Base-by-base conservation (phyloP, 495 filamentous ascomycete genomes). In the Articulospora tetracladia region DNA sequence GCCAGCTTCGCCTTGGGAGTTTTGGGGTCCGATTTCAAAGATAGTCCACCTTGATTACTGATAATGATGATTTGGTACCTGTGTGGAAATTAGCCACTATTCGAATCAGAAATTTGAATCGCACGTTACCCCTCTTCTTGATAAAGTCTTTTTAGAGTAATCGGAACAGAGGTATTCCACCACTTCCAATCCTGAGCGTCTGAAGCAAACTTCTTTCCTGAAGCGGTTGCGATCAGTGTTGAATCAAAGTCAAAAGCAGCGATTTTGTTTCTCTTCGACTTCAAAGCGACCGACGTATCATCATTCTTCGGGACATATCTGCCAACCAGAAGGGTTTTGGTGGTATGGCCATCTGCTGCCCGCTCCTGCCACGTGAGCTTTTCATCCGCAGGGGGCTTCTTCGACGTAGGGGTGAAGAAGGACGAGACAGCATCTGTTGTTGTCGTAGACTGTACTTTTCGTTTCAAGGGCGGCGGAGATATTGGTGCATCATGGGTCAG, bases 161-260 rank as follows among this genome's bases (percentile, higher is more conserved):
- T 71, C 0, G 91, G 90, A 1, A 97, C 90, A 19, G 71, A 80
- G 11, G 73, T 47, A 68, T 96, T 77, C 93, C 93, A 98, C 94
- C 94, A 99, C 73, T 88, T 89, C 94, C 94, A 99, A 71, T 98
- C 94, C 3, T 77, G 72, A 0, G 84, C 79, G 60, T 84, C 84
- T 62, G 79, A 81, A 6, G 84, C 79, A 60, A 92, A 93, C 26
- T 79, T 84, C 68, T 91, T 94, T 4, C 93, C 93, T 0, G 94
- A 96, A 0, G 81, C 77, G 0, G 90, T 87, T 3, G 77, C 76
- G 57, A 98, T 91, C 17, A 99, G 71, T 6, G 95, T 99, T 41
- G 88, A 93, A 72, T 97, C 94, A 57, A 98, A 82, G 68, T 99
- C 94, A 70, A 99, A 98, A 0, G 86, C 89, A 23, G 93, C 93